Evolutionary conservation across 2,329 filamentous ascomycete genomes (phyloP), one percentile per base, ranked within the genome.

Genomic region (Cryoendolithus antarcticus): DNA sequence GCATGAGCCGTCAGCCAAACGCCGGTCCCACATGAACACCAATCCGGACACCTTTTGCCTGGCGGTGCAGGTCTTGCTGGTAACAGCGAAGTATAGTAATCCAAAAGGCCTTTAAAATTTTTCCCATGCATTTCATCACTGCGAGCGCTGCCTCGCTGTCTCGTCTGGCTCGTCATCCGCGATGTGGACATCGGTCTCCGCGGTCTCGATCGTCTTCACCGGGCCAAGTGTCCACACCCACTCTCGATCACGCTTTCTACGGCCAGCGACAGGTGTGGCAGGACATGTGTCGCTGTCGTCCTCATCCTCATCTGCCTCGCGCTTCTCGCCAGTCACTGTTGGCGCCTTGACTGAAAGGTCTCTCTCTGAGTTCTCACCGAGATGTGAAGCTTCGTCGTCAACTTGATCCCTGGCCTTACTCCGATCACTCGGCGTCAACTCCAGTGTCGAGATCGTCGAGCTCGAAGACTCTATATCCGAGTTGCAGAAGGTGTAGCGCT

Each of bases 181-280:
- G 33, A 12, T n/a, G 9, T 37, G 35, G 24, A 15, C 24, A 15
- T n/a, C 30, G 10, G 30, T 32, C 12, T n/a, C 10, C 12, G 10
- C 30, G 10, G 30, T 12, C 12, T 32, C 30, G 10, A 3, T 24
- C 9, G 32, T 11, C 8, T 39, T 33, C 5, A 40, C 31, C 10
- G 70, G 64, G 1, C 66, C 70, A 8, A 76, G 54, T 1, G 72
- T 76, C 72, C 72, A 76, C 34, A 64, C 60, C 72, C 72, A 76
- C 48, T 73, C 65, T 12, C 72, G 56, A 21, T 65, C 65, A 30
- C 69, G 62, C 52, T 75, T 75, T 43, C 61, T 62, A 15, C 70
- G 67, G n/a, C 67, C 64, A 12, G 70, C 68, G 10, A 70, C 62
- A 3, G 72, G 71, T 3, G 71, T 75, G 37, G 67, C 63, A 1